Evolutionary conservation across 2,329 filamentous ascomycete genomes (phyloP), one percentile per base, ranked within the genome.

Genomic region (Aspergillus latus): DNA sequence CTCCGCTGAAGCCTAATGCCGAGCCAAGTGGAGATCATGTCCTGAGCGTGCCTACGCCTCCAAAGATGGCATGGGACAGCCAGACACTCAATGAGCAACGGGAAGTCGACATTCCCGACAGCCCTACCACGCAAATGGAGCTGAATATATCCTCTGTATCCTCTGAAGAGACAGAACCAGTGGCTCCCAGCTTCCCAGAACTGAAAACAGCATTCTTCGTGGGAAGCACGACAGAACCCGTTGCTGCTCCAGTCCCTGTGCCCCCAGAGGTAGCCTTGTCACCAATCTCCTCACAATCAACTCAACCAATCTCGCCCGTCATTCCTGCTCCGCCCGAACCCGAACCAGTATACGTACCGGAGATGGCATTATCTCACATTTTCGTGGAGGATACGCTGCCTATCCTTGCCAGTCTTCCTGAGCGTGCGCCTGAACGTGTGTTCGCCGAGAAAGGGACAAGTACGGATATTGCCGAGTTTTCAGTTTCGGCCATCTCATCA

Each of bases 41-140:
- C 52, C 58, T 61, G 36, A 72, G 61, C 62, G 71, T 70, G 54
- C 71, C 61, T 39, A 76, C 74, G 4, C 72, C 74, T 11, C 73
- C 75, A 1, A 74, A 76, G 63, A 75, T 72, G 57, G 68, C 67
- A 9, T 76, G 73, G 70, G 74, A 77, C 57, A 69, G 72, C 51
- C 61, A 64, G 42, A 59, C 58, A 21, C 43, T 47, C 13, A 59
- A 59, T 16, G 48, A 43, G 5, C 58, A 61, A 40, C 61, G 55
- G 42, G 62, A 62, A 34, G 58, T 56, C 15, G 52, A 57, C 47
- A 52, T 30, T 13, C 49, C 62, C n/a, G 60, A 63, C 44, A 50
- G 63, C 16, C 63, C 60, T 11, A 47, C 9, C 13, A 47, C 44
- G 26, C 44, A 34, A 28, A 58, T 62, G 4, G 59, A 71, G 29